Evolutionary conservation across 2,329 filamentous ascomycete genomes (phyloP), one percentile per base, ranked within the genome.

Genomic region (Pseudopyricularia javanii): DNA sequence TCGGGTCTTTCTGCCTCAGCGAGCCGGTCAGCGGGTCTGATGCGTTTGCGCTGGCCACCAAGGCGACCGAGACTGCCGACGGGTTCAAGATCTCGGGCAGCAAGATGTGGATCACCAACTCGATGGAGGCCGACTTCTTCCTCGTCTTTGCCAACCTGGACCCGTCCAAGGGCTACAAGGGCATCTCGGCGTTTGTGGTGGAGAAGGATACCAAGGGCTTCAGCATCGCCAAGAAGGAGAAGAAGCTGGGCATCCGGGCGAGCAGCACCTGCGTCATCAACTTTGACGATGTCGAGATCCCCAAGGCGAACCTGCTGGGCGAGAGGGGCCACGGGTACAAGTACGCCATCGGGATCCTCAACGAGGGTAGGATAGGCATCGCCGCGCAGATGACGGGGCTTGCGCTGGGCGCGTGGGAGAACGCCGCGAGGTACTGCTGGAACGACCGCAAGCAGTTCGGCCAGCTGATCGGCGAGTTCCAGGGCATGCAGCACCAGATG

Each of bases 61-160:
- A 88, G 68, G 93, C 93, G 45, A 83, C 81, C 54, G 88, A 91
- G 75, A 93, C 88, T 1, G 76, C 82, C 22, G 79, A 83, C 58
- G 90, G 91, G 33, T 98, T 91, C 74, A 84, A 78, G 70, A 86
- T 98, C 69, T 86, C 82, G 56, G 93, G 93, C 50, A 83, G 82
- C 69, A 98, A 98, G 80, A 98, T 98, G 93, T 98, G 93, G 93
- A 98, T 98, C 71, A 98, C 93, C 58, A 98, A 98, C 77, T 86
- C 87, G 50, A 84, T 91, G 74, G 93, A 98, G 72, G 86, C 93
- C 20, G 83, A 83, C 55, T 85, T 97, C 74, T 98, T 96, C 74
- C 91, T 98, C 64, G 93, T 98, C 54, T 98, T 98, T 65, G 93
- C 93, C 64, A 98, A 96, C 71, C 75, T 98, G 37, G 85, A 96